phyloP scores from a whole-genome alignment of 225 moss, liverwort and hornwort species.

The Neckera pumila region DNA sequence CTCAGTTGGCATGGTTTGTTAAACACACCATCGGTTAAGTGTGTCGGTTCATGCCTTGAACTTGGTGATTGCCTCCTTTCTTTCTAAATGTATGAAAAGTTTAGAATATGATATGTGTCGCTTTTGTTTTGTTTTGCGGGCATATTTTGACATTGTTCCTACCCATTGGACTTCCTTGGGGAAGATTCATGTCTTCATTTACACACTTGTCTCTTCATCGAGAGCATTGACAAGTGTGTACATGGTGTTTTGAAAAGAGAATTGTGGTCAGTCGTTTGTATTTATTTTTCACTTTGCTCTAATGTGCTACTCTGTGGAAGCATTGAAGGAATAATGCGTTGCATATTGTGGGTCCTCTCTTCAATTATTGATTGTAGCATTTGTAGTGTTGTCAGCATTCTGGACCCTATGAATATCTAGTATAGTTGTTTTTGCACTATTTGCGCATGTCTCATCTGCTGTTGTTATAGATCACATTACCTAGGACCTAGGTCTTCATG shows the following conservation, averaged over 20 bases:
- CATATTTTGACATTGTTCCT: background rate
- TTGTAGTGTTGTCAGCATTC: background rate
- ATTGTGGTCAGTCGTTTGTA: background rate
- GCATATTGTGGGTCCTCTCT: background rate
- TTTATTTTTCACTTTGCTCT: background rate
- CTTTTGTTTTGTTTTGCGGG: no score
- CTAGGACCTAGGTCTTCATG: background rate
- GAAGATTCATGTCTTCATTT: background rate
- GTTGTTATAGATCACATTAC: no score
- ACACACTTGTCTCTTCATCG: background rate
- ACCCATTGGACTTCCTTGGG: background rate
- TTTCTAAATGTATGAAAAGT: background rate
- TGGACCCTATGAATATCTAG: background rate
- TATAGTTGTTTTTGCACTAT: background rate
- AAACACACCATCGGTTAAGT: no score
- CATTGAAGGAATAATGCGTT: no score
- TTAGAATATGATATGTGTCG: background rate
- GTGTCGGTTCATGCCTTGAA: background rate
- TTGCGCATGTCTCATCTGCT: fast-evolving
- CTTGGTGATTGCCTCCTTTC: background rate
- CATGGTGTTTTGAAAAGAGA: background rate
- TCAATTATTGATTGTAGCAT: background rate
- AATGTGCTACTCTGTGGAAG: background rate
- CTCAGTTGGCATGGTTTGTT: no score
- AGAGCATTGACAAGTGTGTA: background rate